Evolutionary conservation across 441 rosid genomes (phyloP), one percentile per base, ranked within the genome.

Genomic region (Aleurites moluccanus): DNA sequence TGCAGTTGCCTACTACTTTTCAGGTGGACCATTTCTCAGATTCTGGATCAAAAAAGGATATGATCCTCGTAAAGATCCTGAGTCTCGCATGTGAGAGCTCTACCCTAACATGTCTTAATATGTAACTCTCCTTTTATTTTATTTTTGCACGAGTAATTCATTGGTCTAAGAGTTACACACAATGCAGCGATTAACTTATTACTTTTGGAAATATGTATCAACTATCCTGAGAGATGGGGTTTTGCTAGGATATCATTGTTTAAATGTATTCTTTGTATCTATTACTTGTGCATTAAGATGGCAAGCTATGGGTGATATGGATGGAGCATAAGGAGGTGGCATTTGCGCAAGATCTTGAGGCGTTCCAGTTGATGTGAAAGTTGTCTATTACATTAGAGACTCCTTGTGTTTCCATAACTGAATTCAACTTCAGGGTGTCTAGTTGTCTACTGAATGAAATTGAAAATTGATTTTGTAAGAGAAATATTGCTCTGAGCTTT

Each of bases 11-110:
- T 96, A 96, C 87, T 94, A 96, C 87, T 96, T 96, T 66, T 88
- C 91, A 42, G 82, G 85, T 75, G 98, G 99, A 77, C 99, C 99
- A 44, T 94, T 88, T 88, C 89, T 79, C 73, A 90, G 90, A 81
- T 91, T 96, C 83, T 96, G 98, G 98, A 92, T 96, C 78, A 91
- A 80, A 82, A 94, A 92, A 87, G 99, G 97, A 81, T 96, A 96
- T 78, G 99, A 96, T 85, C 99, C 99, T 72, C 94, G 97, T 56
- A 85, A 80, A 80, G 96, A 96, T 85, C 97, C 97, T 28, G 93
- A 92, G 78, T 94, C 99, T 78, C 86, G 94, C 85, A 90, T 89
- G 99, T 94, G 84, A 89, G 96, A 64, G 27, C 75, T 35, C 55
- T 73, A 27, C 70, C 23, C 16, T 10, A 55, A 57, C 21, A 49